Evolutionary conservation across 257 asterid genomes (phyloP).

Genomic region (Gentiana macrophylla): DNA sequence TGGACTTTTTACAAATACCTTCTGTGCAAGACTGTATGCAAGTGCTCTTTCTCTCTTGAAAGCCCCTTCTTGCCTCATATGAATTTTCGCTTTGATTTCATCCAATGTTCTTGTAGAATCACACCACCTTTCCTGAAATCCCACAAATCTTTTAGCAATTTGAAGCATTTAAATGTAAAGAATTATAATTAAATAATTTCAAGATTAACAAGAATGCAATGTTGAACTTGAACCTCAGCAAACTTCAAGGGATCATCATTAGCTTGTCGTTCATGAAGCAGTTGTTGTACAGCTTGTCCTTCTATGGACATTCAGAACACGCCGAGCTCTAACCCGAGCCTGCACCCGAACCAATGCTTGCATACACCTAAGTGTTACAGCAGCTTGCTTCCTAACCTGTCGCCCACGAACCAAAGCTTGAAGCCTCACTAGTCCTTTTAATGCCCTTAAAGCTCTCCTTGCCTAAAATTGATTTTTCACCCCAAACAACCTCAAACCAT

Average conservation of each 20-base stretch:
- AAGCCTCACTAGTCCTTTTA: conserved; percentile 88
- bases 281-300: conserved; percentile 80
- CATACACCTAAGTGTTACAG: conserved; percentile 90
- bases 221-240: conserved; percentile 56
- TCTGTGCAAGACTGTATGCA: conserved; percentile 70
- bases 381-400: conserved; percentile 91
- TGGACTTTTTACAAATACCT: conserved; percentile 30
- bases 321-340: conserved; percentile 90
- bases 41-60: conserved; percentile 86
- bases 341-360: conserved; percentile 97
- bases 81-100: conserved; percentile 69
- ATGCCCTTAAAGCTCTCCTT: conserved; percentile 85
- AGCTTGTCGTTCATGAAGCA: conserved; percentile 51
- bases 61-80: conserved; percentile 85
- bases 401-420: conserved; percentile 91
- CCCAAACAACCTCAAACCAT: neutral
- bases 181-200: neutral
- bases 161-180: neutral
- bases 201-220: too few relatives aligned
- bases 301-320: conserved; percentile 77
- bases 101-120: conserved; percentile 76
- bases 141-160: neutral
- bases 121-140: conserved; percentile 83
- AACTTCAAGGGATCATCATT: conserved; percentile 43
- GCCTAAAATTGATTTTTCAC: conserved; percentile 35